Percentiles rank a stretch among this genome's conserved stretches.
phyloP scores from a whole-genome alignment of 2,329 filamentous ascomycete species.

The Fusarium continuum region DNA sequence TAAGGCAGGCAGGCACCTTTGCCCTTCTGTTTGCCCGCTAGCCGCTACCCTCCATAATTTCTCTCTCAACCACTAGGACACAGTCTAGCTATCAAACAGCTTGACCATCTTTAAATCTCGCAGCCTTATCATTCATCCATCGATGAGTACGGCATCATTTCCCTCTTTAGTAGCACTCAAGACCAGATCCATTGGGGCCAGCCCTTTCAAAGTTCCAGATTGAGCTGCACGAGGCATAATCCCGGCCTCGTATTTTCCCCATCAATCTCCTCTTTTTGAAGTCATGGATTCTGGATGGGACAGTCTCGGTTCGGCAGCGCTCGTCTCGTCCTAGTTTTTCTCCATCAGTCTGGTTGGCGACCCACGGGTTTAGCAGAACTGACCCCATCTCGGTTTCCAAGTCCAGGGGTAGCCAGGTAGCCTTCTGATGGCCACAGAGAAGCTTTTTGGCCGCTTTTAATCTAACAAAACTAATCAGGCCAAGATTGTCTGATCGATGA shows the following conservation, averaged over 20 bases:
- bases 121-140: slow-evolving; percentile 36
- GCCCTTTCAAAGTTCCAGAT: slow-evolving; percentile 1
- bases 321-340: slow-evolving; percentile 1
- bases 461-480: background rate
- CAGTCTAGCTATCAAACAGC: slow-evolving; percentile 10
- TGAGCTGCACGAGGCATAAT: background rate
- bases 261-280: slow-evolving; percentile 3
- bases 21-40: slow-evolving; percentile 3
- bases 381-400: slow-evolving; percentile 20
- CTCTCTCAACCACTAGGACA: slow-evolving; percentile 27
- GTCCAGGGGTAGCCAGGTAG: slow-evolving; percentile 3
- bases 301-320: slow-evolving; percentile 1
- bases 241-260: slow-evolving; percentile 4
- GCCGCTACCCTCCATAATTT: slow-evolving; percentile 34
- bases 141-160: too few species aligned
- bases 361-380: slow-evolving; percentile 10
- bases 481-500: slow-evolving; percentile 18
- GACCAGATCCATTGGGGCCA: background rate
- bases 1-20: slow-evolving; percentile 34
- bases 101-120: slow-evolving; percentile 1
- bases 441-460: slow-evolving; percentile 24
- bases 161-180: slow-evolving; percentile 8
- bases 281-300: slow-evolving; percentile 10
- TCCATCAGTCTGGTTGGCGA: background rate
- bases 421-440: slow-evolving; percentile 10